phyloP scores from a whole-genome alignment of 1,284 basidiomycete species.

The Volvariella surrecta region DNA sequence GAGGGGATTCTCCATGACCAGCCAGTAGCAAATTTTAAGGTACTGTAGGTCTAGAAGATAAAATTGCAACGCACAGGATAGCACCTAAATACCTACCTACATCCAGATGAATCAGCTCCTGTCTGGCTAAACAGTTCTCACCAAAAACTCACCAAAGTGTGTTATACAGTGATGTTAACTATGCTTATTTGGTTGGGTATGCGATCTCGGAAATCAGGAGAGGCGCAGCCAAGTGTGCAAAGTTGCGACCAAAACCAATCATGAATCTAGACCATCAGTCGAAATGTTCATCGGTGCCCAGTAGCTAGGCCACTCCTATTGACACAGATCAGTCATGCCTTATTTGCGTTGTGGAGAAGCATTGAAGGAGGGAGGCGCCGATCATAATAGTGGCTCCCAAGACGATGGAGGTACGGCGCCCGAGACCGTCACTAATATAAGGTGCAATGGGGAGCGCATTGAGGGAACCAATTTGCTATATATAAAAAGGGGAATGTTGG shows the following conservation, averaged over 20 bases:
- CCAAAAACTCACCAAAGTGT: conserved; percentile 48
- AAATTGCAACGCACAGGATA: conserved; percentile 41
- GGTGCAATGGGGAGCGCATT: conserved; percentile 64
- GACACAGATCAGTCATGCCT: too few relatives aligned
- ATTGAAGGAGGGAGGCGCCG: conserved; percentile 56
- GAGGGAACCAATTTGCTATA: conserved; percentile 56
- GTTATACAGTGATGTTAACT: conserved; percentile 66
- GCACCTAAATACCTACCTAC: conserved; percentile 48
- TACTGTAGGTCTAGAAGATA: conserved; percentile 48
- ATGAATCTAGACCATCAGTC: conserved; percentile 57
- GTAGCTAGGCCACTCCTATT: too few relatives aligned
- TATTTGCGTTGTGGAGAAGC: conserved; percentile 62
- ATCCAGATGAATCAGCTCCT: background rate
- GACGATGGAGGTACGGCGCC: conserved; percentile 55
- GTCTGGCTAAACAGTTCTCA: too few relatives aligned
- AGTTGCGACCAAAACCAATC: conserved; percentile 74
- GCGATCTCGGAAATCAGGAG: conserved; percentile 72
- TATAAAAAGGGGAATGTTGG: background rate
- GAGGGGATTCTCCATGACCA: conserved; percentile 77
- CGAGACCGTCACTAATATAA: conserved; percentile 60
- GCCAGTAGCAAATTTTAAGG: conserved; percentile 50
- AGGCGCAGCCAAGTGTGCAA: conserved; percentile 66
- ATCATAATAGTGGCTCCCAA: conserved; percentile 58
- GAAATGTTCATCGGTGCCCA: too few relatives aligned
- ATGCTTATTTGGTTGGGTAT: conserved; percentile 69